These are phyloP conservation scores for Bolboschoenoplectus hybrid DNA, from an alignment of 202 grass and related monocot species.

Conservation along the genomic window DNA sequence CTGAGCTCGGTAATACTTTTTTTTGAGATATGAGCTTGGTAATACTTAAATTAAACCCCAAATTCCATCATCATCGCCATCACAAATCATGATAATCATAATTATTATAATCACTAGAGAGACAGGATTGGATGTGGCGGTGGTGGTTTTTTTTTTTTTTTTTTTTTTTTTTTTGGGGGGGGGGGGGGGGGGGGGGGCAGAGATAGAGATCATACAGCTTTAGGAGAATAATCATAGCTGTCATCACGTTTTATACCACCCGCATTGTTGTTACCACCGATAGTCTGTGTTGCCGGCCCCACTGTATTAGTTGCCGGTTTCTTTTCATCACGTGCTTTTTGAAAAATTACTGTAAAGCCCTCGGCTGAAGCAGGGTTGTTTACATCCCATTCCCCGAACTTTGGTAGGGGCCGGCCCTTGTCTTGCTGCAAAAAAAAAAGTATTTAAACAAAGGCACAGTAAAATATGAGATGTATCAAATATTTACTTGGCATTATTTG, in stretches of 20 bases:
- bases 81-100: not conserved
- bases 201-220: slow-evolving; percentile 38
- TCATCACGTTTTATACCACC: slow-evolving; percentile 41
- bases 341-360: slow-evolving; percentile 51
- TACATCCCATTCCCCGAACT: slow-evolving; percentile 53
- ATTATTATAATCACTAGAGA: not conserved
- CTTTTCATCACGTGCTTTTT: slow-evolving; percentile 54
- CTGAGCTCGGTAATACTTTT: not conserved
- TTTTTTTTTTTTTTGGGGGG: not conserved
- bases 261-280: slow-evolving; percentile 34
- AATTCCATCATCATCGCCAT: not conserved
- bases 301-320: slow-evolving; percentile 36
- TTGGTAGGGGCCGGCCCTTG: slow-evolving; percentile 46
- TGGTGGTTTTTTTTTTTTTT: not conserved
- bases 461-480: not conserved
- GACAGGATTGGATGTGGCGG: not conserved
- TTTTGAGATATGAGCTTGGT: not conserved
- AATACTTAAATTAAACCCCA: not conserved
- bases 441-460: slow-evolving; percentile 6
- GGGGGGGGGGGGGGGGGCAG: not conserved
- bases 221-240: slow-evolving; percentile 44
- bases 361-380: slow-evolving; percentile 55
- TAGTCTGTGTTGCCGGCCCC: slow-evolving; percentile 21
- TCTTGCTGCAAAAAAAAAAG: slow-evolving; percentile 39
- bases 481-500: not conserved